Percentiles rank a stretch among this genome's conserved stretches.
Conservation (phyloP, 176 grass and related monocot species). For the Aegilops sharonensis region DNA sequence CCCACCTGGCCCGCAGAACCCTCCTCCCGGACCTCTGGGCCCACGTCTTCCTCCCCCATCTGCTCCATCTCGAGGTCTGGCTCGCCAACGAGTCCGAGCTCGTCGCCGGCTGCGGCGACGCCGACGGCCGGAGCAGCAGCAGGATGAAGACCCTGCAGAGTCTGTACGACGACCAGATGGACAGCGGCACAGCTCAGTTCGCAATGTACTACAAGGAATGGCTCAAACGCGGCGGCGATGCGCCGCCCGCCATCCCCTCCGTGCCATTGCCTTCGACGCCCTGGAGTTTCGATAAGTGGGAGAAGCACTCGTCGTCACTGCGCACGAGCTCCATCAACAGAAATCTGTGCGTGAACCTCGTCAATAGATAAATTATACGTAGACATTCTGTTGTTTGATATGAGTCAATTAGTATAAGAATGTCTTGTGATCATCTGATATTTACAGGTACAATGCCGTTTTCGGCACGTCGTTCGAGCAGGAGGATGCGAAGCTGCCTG, state of each 20-base stretch:
- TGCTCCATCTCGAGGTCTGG: slow-evolving; percentile 97
- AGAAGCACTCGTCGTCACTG: slow-evolving; percentile 51
- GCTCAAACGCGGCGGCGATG: slow-evolving; percentile 59
- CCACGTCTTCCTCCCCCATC: slow-evolving; percentile 87
- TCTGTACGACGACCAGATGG: slow-evolving; percentile 81
- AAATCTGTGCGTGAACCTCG: slow-evolving; percentile 62
- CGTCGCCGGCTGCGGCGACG: slow-evolving; percentile 26
- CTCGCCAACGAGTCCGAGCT: slow-evolving; percentile 61
- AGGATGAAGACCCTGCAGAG: slow-evolving; percentile 60
- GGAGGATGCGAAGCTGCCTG: slow-evolving; percentile 43
- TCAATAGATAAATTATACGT: background rate
- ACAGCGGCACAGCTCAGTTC: slow-evolving; percentile 76
- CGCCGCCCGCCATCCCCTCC: slow-evolving; percentile 48
- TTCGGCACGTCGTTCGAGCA: slow-evolving; percentile 53
- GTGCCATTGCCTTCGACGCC: slow-evolving; percentile 65
- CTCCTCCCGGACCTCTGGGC: slow-evolving; percentile 95
- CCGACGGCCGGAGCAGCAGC: slow-evolving; percentile 40
- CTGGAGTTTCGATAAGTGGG: background rate
- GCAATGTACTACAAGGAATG: slow-evolving; percentile 95
- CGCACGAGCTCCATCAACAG: slow-evolving; percentile 63
- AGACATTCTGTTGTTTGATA: background rate
- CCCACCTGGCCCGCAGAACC: slow-evolving; percentile 66
- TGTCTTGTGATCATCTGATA: background rate
- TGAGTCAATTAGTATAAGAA: background rate
- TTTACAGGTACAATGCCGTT: slow-evolving; percentile 81